A percentile compares a stretch with the other conserved stretches of the same genome.
Evolutionary conservation across 208 protist genomes (phyloP).

Genomic region (Blechomonas ayalai): DNA sequence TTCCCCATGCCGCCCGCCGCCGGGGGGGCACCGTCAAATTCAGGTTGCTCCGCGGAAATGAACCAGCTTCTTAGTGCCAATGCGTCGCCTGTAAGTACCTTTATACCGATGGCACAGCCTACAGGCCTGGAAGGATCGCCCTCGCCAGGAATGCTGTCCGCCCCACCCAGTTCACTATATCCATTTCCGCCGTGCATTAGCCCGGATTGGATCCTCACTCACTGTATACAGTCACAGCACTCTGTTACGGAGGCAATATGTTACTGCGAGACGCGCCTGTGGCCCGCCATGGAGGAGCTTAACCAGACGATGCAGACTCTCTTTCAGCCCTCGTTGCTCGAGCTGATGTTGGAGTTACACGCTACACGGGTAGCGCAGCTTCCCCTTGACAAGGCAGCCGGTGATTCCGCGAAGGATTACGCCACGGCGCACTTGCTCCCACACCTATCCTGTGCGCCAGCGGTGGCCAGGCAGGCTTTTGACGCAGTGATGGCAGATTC

Average conservation of each 20-base stretch:
- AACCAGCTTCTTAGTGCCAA: no score
- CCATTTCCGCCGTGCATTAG: background rate
- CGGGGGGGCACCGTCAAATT: no score
- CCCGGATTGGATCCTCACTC: conserved; percentile 17
- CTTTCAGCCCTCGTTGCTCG: conserved; percentile 6
- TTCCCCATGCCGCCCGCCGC: no score
- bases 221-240: conserved; percentile 18
- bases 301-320: background rate
- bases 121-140: no score
- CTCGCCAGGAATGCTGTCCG: no score
- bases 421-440: conserved; percentile 11
- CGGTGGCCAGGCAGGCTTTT: conserved; percentile 14
- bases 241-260: conserved; percentile 20
- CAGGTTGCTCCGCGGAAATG: no score
- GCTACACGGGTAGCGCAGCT: conserved; percentile 18
- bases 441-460: conserved; percentile 6
- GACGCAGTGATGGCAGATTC: conserved; percentile 14
- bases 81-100: no score
- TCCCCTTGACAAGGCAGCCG: conserved; percentile 8
- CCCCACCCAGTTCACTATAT: no score
- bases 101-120: no score
- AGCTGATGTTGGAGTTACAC: conserved; percentile 17
- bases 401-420: conserved; percentile 13
- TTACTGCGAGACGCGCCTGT: conserved; percentile 13
- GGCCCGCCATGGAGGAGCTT: conserved; percentile 11